Percentiles rank a stretch among this genome's conserved stretches.
Conservation (phyloP, 2,329 filamentous ascomycete species). For the Incumbomyces delicatus region DNA sequence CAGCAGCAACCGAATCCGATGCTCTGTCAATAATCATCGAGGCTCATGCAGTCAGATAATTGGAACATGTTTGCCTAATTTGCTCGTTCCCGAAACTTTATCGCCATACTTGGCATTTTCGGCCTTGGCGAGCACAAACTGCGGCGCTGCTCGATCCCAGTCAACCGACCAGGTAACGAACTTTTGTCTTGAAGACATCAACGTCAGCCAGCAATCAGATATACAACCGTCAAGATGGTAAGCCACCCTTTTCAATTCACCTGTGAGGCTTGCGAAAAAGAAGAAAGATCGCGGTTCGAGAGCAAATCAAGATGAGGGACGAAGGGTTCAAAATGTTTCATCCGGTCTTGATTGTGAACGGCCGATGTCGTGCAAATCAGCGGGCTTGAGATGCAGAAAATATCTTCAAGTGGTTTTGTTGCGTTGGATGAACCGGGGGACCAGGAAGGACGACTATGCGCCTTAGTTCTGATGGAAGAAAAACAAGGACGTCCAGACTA, state of each 20-base stretch:
- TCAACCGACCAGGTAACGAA: constrained; percentile 7
- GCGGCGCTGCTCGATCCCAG: neutral
- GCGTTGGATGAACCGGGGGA: too few species aligned
- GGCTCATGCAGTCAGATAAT: too few species aligned
- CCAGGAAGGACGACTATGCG: too few species aligned
- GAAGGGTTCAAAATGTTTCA: too few species aligned
- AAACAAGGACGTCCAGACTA: constrained; percentile 5
- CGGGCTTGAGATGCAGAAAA: too few species aligned
- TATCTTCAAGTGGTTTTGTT: too few species aligned
- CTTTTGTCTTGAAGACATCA: constrained; percentile 8
- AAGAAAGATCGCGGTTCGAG: too few species aligned
- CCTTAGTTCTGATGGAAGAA: neutral
- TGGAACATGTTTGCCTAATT: constrained; percentile 1
- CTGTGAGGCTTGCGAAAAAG: neutral
- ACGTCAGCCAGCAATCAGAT: constrained; percentile 4
- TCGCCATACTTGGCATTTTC: constrained; percentile 8
- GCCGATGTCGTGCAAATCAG: too few species aligned
- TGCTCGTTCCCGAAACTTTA: neutral
- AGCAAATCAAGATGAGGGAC: too few species aligned
- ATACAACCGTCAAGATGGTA: constrained; percentile 21
- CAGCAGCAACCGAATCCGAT: neutral
- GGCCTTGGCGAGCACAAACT: constrained; percentile 14
- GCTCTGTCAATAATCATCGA: too few species aligned
- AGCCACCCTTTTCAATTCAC: constrained; percentile 9
- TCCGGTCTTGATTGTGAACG: too few species aligned